A percentile compares a stretch with the other conserved stretches of the same genome.
These are phyloP conservation scores for Usnea hakonensis DNA, from an alignment of 495 filamentous ascomycete species.

Conservation along the genomic window DNA sequence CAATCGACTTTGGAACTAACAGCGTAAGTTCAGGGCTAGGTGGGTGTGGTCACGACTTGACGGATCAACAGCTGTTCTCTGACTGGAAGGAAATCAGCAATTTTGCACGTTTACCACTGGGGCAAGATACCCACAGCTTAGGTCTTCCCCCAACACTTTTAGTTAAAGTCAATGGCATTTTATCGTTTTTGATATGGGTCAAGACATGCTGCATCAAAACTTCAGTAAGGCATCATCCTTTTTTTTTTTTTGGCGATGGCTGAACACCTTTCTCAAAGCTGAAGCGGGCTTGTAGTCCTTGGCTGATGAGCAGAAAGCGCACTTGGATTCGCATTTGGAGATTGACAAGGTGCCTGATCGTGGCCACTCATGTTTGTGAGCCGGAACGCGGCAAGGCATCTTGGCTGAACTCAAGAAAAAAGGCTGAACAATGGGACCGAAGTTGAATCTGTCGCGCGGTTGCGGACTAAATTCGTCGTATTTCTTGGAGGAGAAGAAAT, in stretches of 20 bases:
- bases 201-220: not conserved
- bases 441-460: not conserved
- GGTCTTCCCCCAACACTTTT: not conserved
- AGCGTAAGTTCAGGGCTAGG: not conserved
- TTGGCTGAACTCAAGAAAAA: not conserved
- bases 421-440: too few species aligned
- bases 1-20: not conserved
- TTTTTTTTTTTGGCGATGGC: not conserved
- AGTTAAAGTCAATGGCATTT: not conserved
- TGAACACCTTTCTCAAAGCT: conserved; percentile 4
- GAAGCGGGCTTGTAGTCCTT: conserved; percentile 7
- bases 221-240: not conserved
- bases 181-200: conserved; percentile 6
- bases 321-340: not conserved
- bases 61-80: not conserved
- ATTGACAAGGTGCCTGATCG: not conserved
- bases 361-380: conserved; percentile 1
- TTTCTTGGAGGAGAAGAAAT: not conserved
- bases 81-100: not conserved
- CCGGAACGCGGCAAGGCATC: not conserved
- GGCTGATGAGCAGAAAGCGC: not conserved
- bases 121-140: not conserved
- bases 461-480: not conserved
- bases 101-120: not conserved
- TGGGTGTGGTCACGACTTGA: not conserved